Evolutionary conservation across 2,329 filamentous ascomycete genomes (phyloP), one percentile per base, ranked within the genome.

Genomic region (Fusarium nodosum): DNA sequence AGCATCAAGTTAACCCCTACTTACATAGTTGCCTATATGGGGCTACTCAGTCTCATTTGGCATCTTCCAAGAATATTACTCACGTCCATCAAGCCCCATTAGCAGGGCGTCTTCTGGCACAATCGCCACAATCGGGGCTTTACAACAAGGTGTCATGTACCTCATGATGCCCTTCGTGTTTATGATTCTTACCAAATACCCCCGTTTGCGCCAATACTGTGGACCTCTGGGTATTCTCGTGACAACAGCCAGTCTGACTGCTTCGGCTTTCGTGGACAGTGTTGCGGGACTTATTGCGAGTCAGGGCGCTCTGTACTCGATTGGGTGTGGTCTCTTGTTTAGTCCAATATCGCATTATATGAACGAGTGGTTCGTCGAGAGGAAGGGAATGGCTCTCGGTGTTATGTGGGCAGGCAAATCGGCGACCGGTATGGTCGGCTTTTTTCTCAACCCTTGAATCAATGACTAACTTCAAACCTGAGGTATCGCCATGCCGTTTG

Each of bases 11-110:
- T 51, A 5, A 13, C 4, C 15, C 5, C 3, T 7, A 8, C 8
- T 7, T n/a, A 9, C 13, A 3, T 7, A 41, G 48, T 31, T 51
- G 5, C 34, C 30, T 9, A 7, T 18, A 1, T 15, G 26, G 77
- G 76, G 76, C 24, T 77, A 76, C 24, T 76, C 76, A 0, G 75
- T 77, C 4, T 73, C 88, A 0, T 92, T 88, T 72, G 90, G 90
- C 47, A 85, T 92, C 46, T 91, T 92, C 72, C 89, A 91, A 73
- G 84, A 88, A 55, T 89, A 90, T 76, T 92, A 92, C 77, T 84
- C 81, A 20, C 83, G 81, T 1, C 81, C 88, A 84, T 5, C 90
- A 84, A 20, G 84, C 80, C 64, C 83, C 83, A 8, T 64, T 15
- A 59, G 33, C 13, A 64, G 83, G 80, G 84, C 84, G 75, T 76